These are phyloP conservation scores for Polyporus tsugae DNA, from an alignment of 1,284 basidiomycete species.

Conservation along the genomic window DNA sequence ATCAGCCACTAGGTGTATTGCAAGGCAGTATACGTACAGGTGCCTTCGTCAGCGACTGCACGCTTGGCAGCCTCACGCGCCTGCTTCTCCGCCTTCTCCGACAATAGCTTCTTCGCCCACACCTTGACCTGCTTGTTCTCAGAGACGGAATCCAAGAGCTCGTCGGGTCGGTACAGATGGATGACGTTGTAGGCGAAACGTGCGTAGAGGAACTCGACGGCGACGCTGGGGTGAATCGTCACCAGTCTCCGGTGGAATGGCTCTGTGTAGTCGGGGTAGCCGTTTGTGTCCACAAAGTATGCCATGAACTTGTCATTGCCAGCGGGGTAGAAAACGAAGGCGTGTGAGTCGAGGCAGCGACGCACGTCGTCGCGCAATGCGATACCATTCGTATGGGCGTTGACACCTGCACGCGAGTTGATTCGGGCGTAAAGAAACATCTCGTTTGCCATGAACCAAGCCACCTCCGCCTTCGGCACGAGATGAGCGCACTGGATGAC, in stretches of 20 bases:
- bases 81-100: background rate
- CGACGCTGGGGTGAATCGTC: background rate
- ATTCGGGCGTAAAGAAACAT: background rate
- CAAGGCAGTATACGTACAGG: background rate
- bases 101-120: background rate
- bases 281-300: background rate
- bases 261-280: background rate
- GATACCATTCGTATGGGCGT: background rate
- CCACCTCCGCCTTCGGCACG: background rate
- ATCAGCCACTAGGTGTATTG: background rate
- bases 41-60: background rate
- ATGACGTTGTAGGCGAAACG: slow-evolving; percentile 1
- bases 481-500: background rate
- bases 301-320: background rate
- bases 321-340: background rate
- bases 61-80: background rate
- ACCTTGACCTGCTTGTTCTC: background rate
- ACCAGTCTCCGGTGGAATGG: background rate
- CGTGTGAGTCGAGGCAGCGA: background rate
- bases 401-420: background rate
- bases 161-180: background rate
- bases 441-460: background rate
- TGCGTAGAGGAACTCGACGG: slow-evolving; percentile 3
- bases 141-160: background rate
- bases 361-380: background rate